Evolutionary conservation across 2,329 filamentous ascomycete species (phyloP).

Genomic region (Colletotrichum sp.): DNA sequence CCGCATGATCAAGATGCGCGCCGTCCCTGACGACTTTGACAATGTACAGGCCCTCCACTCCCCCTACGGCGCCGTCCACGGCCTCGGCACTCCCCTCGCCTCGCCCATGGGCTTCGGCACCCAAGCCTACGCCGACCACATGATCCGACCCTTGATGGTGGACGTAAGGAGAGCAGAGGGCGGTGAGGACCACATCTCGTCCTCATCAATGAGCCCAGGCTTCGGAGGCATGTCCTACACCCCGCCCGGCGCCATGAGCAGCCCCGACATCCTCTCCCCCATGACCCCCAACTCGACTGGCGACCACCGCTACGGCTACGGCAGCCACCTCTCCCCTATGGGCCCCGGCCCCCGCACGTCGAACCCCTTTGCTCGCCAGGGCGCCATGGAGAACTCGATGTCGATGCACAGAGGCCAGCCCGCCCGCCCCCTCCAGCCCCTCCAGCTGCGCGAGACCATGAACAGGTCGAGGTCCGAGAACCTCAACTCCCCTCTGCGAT

Average conservation of each 20-base stretch:
- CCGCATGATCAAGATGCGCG: conserved; percentile 74
- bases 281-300: conserved; percentile 45
- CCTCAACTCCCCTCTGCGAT: conserved; percentile 62
- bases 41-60: conserved; percentile 73
- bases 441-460: conserved; percentile 63
- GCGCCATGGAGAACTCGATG: conserved; percentile 43
- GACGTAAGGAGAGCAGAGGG: conserved; percentile 67
- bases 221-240: conserved; percentile 72
- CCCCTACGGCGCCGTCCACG: conserved; percentile 67
- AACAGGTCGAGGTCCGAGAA: conserved; percentile 61
- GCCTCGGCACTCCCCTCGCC: conserved; percentile 51
- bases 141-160: conserved; percentile 71
- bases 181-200: conserved; percentile 69
- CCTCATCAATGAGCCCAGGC: conserved; percentile 69
- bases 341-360: conserved; percentile 53
- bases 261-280: conserved; percentile 61
- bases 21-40: conserved; percentile 73
- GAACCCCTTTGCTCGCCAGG: conserved; percentile 57
- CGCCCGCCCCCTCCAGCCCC: conserved; percentile 60
- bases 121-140: conserved; percentile 61
- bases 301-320: conserved; percentile 58
- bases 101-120: conserved; percentile 53
- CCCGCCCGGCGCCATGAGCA: conserved; percentile 53
- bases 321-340: conserved; percentile 52
- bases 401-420: conserved; percentile 49